Percentiles rank a stretch among this genome's conserved stretches.
Evolutionary conservation across 2,329 filamentous ascomycete genomes (phyloP).

Genomic region (Pseudofabraea citricarpa): DNA sequence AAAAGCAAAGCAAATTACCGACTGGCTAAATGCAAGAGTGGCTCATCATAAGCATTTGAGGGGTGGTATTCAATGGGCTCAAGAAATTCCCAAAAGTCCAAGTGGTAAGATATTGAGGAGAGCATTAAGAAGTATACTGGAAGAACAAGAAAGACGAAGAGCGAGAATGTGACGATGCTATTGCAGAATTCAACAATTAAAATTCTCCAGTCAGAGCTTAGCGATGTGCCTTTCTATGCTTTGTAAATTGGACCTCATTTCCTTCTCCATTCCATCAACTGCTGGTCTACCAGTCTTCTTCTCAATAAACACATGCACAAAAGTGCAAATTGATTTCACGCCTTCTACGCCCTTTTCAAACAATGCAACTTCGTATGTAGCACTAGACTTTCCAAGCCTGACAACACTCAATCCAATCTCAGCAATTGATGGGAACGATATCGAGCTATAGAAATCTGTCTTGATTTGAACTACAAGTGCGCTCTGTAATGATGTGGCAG

Average conservation of each 20-base stretch:
- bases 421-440: neutral
- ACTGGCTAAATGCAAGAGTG: slow-evolving; percentile 45
- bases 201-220: no score
- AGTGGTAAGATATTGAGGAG: slow-evolving; percentile 53
- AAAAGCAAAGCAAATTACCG: slow-evolving; percentile 34
- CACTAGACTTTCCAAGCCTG: neutral
- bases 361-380: neutral
- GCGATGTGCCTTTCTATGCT: no score
- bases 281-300: neutral
- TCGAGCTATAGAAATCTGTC: neutral
- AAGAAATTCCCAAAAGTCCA: slow-evolving; percentile 50
- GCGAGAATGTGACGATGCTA: no score
- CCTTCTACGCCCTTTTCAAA: neutral
- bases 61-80: slow-evolving; percentile 39
- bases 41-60: slow-evolving; percentile 45
- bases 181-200: no score
- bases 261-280: neutral
- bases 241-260: neutral
- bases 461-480: neutral
- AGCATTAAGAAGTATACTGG: slow-evolving; percentile 38
- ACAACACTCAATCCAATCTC: neutral
- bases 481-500: neutral
- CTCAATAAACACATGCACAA: neutral
- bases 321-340: neutral
- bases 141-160: slow-evolving; percentile 27